Percentiles rank a stretch among this genome's conserved stretches.
These are phyloP conservation scores for Cryptomeria japonica DNA, from an alignment of 75 land plant genomes.

Conservation along the genomic window DNA sequence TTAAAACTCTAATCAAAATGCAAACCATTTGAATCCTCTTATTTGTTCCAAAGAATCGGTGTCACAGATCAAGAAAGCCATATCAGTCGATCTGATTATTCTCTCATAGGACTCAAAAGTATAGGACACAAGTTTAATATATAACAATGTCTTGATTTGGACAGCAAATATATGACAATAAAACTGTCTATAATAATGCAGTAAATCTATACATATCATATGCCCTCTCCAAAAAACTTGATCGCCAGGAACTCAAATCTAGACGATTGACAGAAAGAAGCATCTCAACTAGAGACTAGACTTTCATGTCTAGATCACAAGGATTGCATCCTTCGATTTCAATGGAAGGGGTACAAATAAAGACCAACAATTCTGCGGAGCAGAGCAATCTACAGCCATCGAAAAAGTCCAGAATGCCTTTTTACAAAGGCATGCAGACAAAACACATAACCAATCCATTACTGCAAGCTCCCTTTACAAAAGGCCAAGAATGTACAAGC, in stretches of 20 bases:
- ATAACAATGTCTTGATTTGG: neutral
- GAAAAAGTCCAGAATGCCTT: neutral
- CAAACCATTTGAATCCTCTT: neutral
- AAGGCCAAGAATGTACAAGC: neutral
- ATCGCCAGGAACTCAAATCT: neutral
- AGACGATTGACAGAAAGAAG: neutral
- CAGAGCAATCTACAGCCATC: neutral
- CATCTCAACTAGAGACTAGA: neutral
- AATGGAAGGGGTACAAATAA: neutral
- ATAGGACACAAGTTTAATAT: neutral
- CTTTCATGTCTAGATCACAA: neutral
- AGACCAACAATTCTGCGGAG: neutral
- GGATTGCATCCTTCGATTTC: neutral
- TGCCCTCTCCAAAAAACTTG: neutral
- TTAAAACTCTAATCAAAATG: neutral
- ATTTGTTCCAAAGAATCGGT: neutral
- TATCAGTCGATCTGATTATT: neutral
- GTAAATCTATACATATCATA: slow-evolving; percentile 1
- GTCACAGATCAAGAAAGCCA: neutral
- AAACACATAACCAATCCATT: neutral
- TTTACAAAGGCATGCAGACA: neutral
- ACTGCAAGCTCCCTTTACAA: slow-evolving; percentile 8
- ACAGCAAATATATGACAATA: neutral
- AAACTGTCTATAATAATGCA: neutral
- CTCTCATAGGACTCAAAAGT: neutral